These are phyloP conservation scores for Termitomyces sp. DNA, from an alignment of 768 basidiomycete genomes.

Conservation along the genomic window DNA sequence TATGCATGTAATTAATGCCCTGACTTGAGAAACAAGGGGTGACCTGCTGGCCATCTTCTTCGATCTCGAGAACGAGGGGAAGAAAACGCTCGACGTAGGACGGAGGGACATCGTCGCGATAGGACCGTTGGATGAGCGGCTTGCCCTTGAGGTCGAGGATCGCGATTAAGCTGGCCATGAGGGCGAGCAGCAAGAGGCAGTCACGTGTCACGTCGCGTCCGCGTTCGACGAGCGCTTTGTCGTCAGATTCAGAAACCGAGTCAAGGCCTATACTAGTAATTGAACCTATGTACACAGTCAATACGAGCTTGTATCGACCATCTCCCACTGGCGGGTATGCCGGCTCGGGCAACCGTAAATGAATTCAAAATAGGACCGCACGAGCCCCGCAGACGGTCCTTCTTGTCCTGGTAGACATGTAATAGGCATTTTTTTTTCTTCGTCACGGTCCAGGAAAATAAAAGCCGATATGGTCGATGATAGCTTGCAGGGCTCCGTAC, in stretches of 20 bases:
- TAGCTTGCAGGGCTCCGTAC: too few species aligned
- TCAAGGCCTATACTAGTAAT: neutral
- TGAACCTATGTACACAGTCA: too few species aligned
- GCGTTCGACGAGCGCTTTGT: too few species aligned
- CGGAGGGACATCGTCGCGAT: conserved; percentile 90
- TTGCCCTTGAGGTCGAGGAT: conserved; percentile 99
- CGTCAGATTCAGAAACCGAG: neutral
- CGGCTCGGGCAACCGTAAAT: too few species aligned
- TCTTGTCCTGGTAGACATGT: too few species aligned
- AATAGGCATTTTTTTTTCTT: too few species aligned
- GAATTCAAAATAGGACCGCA: too few species aligned
- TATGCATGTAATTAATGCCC: conserved; percentile 98
- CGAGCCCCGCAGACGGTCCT: too few species aligned
- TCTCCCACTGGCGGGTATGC: too few species aligned
- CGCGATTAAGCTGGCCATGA: conserved; percentile 66
- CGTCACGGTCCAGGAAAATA: too few species aligned
- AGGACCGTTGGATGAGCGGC: conserved; percentile 92
- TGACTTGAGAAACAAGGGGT: conserved; percentile 95
- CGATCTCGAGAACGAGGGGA: conserved; percentile 88
- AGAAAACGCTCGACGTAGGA: conserved; percentile 92
- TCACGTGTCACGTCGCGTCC: neutral
- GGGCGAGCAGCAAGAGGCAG: neutral
- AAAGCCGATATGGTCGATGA: too few species aligned
- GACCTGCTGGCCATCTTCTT: conserved; percentile 95
- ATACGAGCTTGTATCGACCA: neutral